A percentile compares a stretch with the other conserved stretches of the same genome.
phyloP scores from a whole-genome alignment of 2,329 filamentous ascomycete species.

The Fusarium fujikuroi region DNA sequence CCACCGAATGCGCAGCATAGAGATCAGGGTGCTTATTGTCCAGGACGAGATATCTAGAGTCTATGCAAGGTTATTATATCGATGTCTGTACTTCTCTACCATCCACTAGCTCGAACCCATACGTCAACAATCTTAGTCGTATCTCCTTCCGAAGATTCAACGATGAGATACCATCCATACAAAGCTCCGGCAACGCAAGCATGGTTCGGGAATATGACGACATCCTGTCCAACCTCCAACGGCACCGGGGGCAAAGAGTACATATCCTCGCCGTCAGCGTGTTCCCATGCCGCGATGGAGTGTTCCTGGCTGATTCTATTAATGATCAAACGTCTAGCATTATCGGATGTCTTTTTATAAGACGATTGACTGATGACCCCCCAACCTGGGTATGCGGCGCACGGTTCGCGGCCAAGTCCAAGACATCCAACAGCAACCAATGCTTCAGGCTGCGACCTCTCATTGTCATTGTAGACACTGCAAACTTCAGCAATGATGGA shows the following conservation, averaged over 20 bases:
- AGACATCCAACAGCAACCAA: conserved; percentile 68
- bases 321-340: conserved; percentile 58
- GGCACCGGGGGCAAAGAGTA: conserved; percentile 43
- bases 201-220: conserved; percentile 70
- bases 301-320: conserved; percentile 74
- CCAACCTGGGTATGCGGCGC: conserved; percentile 69
- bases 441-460: conserved; percentile 57
- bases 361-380: conserved; percentile 61
- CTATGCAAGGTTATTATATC: too few species aligned
- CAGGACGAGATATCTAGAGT: too few species aligned
- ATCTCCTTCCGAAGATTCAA: conserved; percentile 52
- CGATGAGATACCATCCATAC: conserved; percentile 68
- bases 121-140: conserved; percentile 63
- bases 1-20: too few species aligned
- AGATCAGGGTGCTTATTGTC: too few species aligned
- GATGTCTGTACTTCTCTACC: conserved; percentile 23
- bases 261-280: conserved; percentile 18
- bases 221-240: conserved; percentile 56
- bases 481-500: conserved; percentile 70
- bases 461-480: conserved; percentile 63
- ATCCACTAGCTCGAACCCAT: conserved; percentile 69
- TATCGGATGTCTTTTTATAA: neutral
- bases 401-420: conserved; percentile 70
- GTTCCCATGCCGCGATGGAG: conserved; percentile 65
- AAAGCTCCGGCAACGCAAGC: conserved; percentile 70